These are phyloP conservation scores for Populus alba DNA, from an alignment of 345 rosid species.

Conservation along the genomic window DNA sequence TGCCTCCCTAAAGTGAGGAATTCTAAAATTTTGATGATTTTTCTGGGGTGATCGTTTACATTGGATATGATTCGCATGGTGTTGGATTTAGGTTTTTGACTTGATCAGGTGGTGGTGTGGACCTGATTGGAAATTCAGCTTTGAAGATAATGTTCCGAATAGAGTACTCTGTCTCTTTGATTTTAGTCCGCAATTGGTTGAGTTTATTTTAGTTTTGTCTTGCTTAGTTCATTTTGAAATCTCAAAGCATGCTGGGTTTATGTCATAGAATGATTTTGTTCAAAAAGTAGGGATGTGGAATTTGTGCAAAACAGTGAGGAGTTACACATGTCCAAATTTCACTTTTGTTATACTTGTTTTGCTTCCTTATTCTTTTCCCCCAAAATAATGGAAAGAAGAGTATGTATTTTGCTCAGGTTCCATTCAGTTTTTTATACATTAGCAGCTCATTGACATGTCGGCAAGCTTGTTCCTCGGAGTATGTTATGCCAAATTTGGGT, in stretches of 20 bases:
- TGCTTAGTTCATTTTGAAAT: background rate
- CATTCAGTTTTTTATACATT: background rate
- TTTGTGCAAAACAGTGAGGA: background rate
- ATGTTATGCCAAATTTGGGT: background rate
- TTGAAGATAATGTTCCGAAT: background rate
- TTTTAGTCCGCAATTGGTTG: background rate
- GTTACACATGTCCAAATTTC: background rate
- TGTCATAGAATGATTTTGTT: background rate
- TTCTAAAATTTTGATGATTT: background rate
- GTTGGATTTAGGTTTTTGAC: background rate
- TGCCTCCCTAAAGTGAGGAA: background rate
- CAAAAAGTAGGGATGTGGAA: background rate
- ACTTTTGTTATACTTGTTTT: background rate
- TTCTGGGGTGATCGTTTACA: background rate
- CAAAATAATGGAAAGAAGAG: background rate
- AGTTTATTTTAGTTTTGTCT: background rate
- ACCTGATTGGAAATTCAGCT: background rate
- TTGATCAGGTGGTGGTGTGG: background rate
- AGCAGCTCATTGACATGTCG: background rate
- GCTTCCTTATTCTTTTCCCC: background rate
- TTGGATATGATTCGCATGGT: slow-evolving; percentile 1
- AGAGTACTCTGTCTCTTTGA: background rate
- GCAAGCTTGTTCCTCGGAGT: background rate
- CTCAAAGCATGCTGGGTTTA: background rate
- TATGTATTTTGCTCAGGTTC: background rate